phyloP scores from a whole-genome alignment of 2,329 filamentous ascomycete genomes.

The Huntiella abstrusa region DNA sequence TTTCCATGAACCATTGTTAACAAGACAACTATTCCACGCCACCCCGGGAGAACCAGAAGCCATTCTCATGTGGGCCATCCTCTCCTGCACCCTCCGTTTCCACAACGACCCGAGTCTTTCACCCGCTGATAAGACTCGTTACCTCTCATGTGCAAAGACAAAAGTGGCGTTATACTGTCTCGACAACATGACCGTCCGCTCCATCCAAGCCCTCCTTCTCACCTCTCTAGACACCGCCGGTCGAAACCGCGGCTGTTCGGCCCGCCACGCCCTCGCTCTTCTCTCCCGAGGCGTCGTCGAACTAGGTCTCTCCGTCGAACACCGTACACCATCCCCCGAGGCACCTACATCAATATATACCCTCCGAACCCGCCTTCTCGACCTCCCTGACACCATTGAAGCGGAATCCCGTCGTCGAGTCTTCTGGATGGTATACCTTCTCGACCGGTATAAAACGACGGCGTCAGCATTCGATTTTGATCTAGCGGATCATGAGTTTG shows the following conservation, averaged over 20 bases:
- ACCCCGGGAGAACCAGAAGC: slow-evolving; percentile 52
- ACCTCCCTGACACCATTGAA: slow-evolving; percentile 74
- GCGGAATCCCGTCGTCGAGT: slow-evolving; percentile 69
- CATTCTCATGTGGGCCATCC: slow-evolving; percentile 71
- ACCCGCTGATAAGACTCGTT: slow-evolving; percentile 51
- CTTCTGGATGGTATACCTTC: slow-evolving; percentile 87
- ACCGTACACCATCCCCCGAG: slow-evolving; percentile 58
- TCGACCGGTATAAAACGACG: slow-evolving; percentile 80
- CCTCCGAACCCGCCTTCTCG: slow-evolving; percentile 63
- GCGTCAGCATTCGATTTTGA: slow-evolving; percentile 86
- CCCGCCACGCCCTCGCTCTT: slow-evolving; percentile 78
- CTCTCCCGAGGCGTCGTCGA: slow-evolving; percentile 82
- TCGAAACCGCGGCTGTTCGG: slow-evolving; percentile 73
- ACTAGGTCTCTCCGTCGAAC: slow-evolving; percentile 67
- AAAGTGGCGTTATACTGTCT: slow-evolving; percentile 74
- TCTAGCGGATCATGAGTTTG: slow-evolving; percentile 74
- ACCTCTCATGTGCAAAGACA: slow-evolving; percentile 66
- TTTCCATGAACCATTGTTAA: slow-evolving; percentile 70
- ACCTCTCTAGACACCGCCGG: slow-evolving; percentile 71
- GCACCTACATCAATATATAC: slow-evolving; percentile 71
- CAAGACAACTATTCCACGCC: slow-evolving; percentile 56
- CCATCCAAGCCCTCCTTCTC: slow-evolving; percentile 73
- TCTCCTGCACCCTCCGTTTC: slow-evolving; percentile 71
- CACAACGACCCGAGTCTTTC: slow-evolving; percentile 60
- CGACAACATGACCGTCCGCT: slow-evolving; percentile 76